Evolutionary conservation across 75 land plant genomes (phyloP).

Genomic region (Chamaecyparis obtusa): DNA sequence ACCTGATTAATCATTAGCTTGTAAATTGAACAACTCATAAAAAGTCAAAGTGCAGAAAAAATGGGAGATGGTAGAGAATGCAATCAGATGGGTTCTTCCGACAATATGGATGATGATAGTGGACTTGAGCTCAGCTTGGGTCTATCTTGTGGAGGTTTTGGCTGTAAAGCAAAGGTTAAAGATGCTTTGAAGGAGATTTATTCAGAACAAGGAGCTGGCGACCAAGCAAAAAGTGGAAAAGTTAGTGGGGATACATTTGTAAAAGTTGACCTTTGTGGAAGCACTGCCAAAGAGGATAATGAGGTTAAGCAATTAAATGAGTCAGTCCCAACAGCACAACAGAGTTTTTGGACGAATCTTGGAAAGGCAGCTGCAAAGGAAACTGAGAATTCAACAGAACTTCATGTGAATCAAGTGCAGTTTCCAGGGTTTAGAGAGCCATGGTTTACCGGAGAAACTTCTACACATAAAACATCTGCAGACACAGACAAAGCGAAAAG

Average conservation of each 20-base stretch:
- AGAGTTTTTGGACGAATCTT: constrained; percentile 35
- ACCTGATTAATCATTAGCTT: neutral
- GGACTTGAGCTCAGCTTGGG: constrained; percentile 73
- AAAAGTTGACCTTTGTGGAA: constrained; percentile 24
- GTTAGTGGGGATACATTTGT: constrained; percentile 21
- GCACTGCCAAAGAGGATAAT: constrained; percentile 21
- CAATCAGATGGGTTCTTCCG: constrained; percentile 1
- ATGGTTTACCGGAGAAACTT: constrained; percentile 4
- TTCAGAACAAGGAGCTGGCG: constrained; percentile 29
- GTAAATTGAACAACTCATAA: neutral
- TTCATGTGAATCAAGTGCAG: constrained; percentile 12
- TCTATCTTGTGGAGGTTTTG: constrained; percentile 47
- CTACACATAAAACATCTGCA: constrained; percentile 12
- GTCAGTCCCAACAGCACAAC: constrained; percentile 10
- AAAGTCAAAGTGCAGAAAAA: neutral
- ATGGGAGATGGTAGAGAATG: constrained; percentile 10
- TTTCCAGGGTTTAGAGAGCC: constrained; percentile 8
- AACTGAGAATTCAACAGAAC: constrained; percentile 15
- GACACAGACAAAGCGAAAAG: constrained; percentile 28
- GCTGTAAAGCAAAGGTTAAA: constrained; percentile 36
- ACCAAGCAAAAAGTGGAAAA: constrained; percentile 10
- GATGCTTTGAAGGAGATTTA: constrained; percentile 23
- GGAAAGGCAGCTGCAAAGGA: constrained; percentile 15
- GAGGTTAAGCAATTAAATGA: constrained; percentile 19
- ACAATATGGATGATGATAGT: constrained; percentile 58